Percentiles rank a stretch among this genome's conserved stretches.
Conservation (phyloP, 1,284 basidiomycete genomes). For the Cronartium quercuum region DNA sequence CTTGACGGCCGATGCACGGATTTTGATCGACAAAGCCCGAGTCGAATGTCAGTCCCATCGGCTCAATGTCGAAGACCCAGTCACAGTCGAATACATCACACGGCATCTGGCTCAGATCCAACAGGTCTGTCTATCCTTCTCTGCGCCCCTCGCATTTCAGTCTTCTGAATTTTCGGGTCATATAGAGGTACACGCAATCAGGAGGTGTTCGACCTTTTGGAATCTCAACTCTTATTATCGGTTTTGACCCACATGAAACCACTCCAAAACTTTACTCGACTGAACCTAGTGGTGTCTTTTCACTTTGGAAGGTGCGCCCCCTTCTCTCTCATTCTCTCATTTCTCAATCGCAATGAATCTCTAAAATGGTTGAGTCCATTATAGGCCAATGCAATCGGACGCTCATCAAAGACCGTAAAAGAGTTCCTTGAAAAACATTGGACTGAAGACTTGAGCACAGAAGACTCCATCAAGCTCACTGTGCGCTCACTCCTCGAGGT, state of each 20-base stretch:
- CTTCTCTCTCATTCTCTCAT: not conserved
- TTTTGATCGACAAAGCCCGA: conserved; percentile 94
- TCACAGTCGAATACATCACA: conserved; percentile 97
- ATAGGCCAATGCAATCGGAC: conserved; percentile 92
- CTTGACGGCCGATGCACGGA: conserved; percentile 92
- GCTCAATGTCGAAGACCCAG: conserved; percentile 94
- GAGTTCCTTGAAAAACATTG: conserved; percentile 99
- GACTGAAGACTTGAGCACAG: conserved; percentile 77
- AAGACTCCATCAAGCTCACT: conserved; percentile 88
- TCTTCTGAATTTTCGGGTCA: not conserved
- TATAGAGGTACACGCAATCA: conserved; percentile 93
- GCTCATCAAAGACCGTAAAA: conserved; percentile 94
- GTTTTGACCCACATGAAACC: conserved; percentile 89
- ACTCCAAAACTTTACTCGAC: conserved; percentile 89
- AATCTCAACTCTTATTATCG: conserved; percentile 92
- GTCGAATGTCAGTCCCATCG: conserved; percentile 97
- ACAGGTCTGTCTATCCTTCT: conserved; percentile 59
- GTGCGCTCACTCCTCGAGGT: conserved; percentile 95
- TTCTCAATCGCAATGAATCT: not conserved
- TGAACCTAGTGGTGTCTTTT: conserved; percentile 95
- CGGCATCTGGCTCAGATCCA: conserved; percentile 96
- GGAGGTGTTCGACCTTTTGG: conserved; percentile 98
- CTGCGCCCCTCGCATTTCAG: conserved; percentile 11
- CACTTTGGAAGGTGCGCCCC: conserved; percentile 83
- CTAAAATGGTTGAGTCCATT: conserved; percentile 4